phyloP scores from a whole-genome alignment of 345 rosid genomes.

The Euphorbia lathyris region DNA sequence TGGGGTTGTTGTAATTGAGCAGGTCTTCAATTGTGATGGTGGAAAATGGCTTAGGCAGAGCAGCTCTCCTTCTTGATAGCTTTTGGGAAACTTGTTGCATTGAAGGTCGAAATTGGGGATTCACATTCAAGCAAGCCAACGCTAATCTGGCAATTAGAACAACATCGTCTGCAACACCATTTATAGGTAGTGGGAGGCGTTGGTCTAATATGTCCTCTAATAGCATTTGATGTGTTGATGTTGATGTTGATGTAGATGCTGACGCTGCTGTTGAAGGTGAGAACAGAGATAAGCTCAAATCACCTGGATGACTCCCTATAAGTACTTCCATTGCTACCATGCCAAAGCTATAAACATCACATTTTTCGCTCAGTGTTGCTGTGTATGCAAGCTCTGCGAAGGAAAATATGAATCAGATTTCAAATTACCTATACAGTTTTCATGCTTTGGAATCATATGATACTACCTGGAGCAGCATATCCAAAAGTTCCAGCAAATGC shows the following conservation, averaged over 20 bases:
- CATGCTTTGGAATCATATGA: background rate
- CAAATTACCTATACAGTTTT: background rate
- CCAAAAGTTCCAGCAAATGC: constrained; percentile 7
- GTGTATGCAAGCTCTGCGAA: background rate
- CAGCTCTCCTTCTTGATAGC: background rate
- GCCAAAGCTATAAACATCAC: constrained; percentile 2
- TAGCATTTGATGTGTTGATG: background rate
- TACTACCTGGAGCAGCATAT: background rate
- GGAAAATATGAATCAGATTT: background rate
- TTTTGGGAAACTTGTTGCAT: constrained; percentile 9
- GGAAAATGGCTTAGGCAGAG: background rate
- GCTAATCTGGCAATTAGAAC: background rate
- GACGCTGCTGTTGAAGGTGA: background rate
- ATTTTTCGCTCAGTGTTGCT: background rate
- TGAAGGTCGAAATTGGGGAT: constrained; percentile 11
- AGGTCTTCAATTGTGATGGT: background rate
- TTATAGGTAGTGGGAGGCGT: background rate
- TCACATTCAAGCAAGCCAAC: constrained; percentile 2
- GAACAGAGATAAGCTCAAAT: background rate
- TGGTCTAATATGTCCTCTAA: constrained; percentile 6
- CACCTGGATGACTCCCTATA: background rate
- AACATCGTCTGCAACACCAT: background rate
- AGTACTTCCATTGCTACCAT: background rate
- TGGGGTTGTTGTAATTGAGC: too few species aligned
- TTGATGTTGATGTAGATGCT: background rate